Evolutionary conservation across 495 filamentous ascomycete genomes (phyloP).

Genomic region (Bryoglossum gracile): DNA sequence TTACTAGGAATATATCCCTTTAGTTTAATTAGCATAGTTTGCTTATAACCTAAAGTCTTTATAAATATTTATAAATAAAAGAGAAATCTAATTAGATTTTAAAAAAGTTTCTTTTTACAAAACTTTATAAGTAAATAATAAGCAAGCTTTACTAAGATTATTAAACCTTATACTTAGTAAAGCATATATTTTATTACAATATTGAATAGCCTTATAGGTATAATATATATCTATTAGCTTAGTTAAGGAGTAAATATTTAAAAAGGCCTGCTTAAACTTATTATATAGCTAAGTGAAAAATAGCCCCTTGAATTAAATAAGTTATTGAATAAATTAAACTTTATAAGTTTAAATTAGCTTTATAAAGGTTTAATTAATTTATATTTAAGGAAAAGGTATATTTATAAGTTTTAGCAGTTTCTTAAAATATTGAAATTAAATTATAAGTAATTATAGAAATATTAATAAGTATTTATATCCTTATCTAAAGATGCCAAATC

Average conservation of each 20-base stretch:
- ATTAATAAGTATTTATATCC: conserved; percentile 4
- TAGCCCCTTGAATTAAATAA: conserved; percentile 26
- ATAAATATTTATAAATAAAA: conserved; percentile 18
- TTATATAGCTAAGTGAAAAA: conserved; percentile 22
- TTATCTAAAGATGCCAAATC: conserved; percentile 31
- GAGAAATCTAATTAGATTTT: conserved; percentile 17
- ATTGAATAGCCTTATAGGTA: conserved; percentile 25
- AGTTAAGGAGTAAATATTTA: conserved; percentile 24
- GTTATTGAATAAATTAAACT: conserved; percentile 19
- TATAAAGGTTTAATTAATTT: conserved; percentile 9
- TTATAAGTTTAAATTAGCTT: conserved; percentile 7
- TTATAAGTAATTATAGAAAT: conserved; percentile 8
- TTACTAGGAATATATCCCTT: conserved; percentile 20
- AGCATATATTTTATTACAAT: conserved; percentile 33
- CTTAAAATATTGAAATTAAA: conserved; percentile 28
- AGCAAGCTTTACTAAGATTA: conserved; percentile 17
- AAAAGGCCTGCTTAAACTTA: conserved; percentile 17
- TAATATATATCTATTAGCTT: conserved; percentile 33
- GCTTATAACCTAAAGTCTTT: conserved; percentile 14
- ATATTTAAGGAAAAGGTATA: conserved; percentile 19
- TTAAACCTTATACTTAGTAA: conserved; percentile 28
- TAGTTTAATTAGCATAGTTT: conserved; percentile 22
- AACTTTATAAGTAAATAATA: conserved; percentile 21
- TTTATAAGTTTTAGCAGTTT: conserved; percentile 28
- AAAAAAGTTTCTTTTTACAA: conserved; percentile 22